Conservation (phyloP, 805 yeast genomes). For the Yamadazyma phyllophila region DNA sequence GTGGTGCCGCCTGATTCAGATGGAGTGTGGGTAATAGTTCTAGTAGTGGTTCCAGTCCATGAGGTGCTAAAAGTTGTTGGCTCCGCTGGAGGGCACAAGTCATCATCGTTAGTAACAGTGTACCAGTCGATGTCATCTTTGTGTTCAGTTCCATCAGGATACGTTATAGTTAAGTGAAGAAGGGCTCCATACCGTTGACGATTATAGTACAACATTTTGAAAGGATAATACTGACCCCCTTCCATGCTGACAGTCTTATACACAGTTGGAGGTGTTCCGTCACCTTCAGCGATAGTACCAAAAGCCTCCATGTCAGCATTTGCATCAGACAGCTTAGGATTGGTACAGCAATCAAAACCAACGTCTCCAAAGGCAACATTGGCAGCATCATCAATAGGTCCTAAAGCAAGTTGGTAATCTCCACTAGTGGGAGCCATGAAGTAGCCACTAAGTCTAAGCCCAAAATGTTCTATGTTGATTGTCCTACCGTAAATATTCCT, state of each 20-base stretch:
- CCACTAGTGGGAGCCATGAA: slow-evolving; percentile 5
- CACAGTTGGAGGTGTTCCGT: too few relatives aligned
- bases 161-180: not conserved
- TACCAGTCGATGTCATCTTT: too few relatives aligned
- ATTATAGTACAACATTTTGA: too few relatives aligned
- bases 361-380: slow-evolving; percentile 1
- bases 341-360: slow-evolving; percentile 8
- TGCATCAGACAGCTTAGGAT: not conserved
- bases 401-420: not conserved
- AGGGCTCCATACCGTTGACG: not conserved
- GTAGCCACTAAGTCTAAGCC: slow-evolving; percentile 7
- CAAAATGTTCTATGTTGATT: not conserved
- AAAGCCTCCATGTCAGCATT: not conserved
- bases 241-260: not conserved
- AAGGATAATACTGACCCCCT: not conserved
- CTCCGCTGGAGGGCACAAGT: not conserved
- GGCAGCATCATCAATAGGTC: not conserved
- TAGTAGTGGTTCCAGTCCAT: not conserved
- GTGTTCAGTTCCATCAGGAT: not conserved
- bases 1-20: too few relatives aligned
- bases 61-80: not conserved
- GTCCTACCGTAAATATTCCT: not conserved
- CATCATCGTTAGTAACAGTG: not conserved
- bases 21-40: too few relatives aligned
- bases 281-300: not conserved